Conservation (phyloP, 31 red algal species). For the Bonnemaisonia californica region DNA sequence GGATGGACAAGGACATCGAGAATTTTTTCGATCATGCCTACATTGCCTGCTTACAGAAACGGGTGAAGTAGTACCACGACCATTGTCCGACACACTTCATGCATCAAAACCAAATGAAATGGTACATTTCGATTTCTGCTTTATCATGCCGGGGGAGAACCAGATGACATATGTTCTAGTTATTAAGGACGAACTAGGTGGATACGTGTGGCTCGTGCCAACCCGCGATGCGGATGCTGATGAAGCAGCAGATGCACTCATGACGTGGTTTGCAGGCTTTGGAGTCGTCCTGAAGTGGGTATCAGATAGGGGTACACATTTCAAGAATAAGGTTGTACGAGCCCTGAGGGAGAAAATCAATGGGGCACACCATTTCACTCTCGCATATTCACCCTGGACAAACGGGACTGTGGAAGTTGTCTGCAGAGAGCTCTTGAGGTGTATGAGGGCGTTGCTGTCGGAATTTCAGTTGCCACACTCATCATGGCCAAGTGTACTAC, state of each 20-base stretch:
- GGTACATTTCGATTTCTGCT: constrained; percentile 40
- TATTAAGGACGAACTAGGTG: constrained; percentile 7
- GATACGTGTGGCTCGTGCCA: constrained; percentile 8
- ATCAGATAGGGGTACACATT: constrained; percentile 8
- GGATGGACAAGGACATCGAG: constrained; percentile 6
- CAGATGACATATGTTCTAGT: background rate
- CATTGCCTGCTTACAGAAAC: constrained; percentile 28
- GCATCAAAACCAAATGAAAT: background rate
- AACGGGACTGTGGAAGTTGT: constrained; percentile 26
- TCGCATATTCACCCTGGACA: constrained; percentile 23
- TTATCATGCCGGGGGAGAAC: background rate
- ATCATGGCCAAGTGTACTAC: background rate
- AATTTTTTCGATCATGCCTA: constrained; percentile 17
- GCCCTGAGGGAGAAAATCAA: background rate
- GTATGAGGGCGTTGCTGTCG: constrained; percentile 7
- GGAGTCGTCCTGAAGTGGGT: background rate
- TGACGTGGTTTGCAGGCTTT: background rate
- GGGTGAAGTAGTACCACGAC: background rate
- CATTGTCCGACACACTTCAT: background rate
- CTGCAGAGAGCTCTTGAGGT: background rate
- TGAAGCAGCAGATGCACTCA: background rate
- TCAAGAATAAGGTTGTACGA: constrained; percentile 15
- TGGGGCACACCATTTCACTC: constrained; percentile 13
- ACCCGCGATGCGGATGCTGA: background rate
- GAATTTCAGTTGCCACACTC: background rate